Conservation (phyloP, 139 green algal species). For the Chlorella sp. region DNA sequence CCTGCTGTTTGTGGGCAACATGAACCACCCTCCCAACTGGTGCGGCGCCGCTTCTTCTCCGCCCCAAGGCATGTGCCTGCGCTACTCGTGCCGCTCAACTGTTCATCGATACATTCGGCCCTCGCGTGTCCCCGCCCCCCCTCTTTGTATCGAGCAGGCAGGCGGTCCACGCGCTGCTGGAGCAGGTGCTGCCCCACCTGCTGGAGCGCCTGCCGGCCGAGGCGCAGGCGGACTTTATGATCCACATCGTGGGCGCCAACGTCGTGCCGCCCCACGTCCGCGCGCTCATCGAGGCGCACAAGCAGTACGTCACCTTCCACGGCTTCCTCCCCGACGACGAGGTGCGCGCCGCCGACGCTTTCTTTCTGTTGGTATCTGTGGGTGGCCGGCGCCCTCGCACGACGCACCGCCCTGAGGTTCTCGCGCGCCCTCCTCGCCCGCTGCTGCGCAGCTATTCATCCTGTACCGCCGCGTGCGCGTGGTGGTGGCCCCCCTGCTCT, state of each 20-base stretch:
- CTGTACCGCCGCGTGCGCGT: constrained; percentile 10
- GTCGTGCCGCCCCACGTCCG: background rate
- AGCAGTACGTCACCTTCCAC: background rate
- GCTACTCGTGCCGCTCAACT: too few relatives aligned
- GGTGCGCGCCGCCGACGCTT: background rate
- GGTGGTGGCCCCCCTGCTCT: constrained; percentile 25
- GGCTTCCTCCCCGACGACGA: background rate
- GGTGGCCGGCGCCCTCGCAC: too few relatives aligned
- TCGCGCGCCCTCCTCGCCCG: too few relatives aligned
- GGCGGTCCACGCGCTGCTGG: constrained; percentile 3
- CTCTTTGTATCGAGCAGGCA: too few relatives aligned
- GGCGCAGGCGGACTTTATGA: background rate
- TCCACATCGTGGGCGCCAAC: constrained; percentile 33
- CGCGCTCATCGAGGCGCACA: background rate
- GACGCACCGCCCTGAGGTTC: too few relatives aligned
- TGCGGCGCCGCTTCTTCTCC: background rate
- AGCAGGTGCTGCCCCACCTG: constrained; percentile 8
- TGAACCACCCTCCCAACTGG: constrained; percentile 22
- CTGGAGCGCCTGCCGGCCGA: background rate
- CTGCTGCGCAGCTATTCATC: constrained; percentile 6
- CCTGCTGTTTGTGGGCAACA: constrained; percentile 31
- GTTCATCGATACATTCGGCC: too few relatives aligned
- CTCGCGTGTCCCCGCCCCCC: too few relatives aligned
- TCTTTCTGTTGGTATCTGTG: too few relatives aligned
- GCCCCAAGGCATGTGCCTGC: too few relatives aligned